A percentile compares a stretch with the other conserved stretches of the same genome.
Conservation (phyloP, 768 basidiomycete species). For the Phallus indusiatus region DNA sequence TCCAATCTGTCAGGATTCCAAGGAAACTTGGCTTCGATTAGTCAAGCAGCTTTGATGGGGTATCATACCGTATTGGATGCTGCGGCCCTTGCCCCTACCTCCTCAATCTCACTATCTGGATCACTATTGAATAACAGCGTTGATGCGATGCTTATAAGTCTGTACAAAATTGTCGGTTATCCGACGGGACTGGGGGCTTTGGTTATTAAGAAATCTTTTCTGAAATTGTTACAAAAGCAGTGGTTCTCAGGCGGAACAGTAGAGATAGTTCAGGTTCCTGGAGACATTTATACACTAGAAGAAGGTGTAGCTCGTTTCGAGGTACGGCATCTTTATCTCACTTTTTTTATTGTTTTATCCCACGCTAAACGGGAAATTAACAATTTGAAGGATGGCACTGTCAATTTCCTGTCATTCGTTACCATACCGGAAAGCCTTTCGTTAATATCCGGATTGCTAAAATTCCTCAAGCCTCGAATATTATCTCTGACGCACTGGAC, state of each 20-base stretch:
- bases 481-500: constrained; percentile 49
- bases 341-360: background rate
- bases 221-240: constrained; percentile 39
- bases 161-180: constrained; percentile 14
- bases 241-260: constrained; percentile 85
- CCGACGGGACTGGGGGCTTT: constrained; percentile 11
- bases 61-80: constrained; percentile 73
- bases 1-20: constrained; percentile 78
- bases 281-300: constrained; percentile 49
- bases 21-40: constrained; percentile 51
- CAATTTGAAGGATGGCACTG: constrained; percentile 79
- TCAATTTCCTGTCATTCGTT: constrained; percentile 69
- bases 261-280: constrained; percentile 79
- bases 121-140: background rate
- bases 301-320: constrained; percentile 61
- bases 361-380: background rate
- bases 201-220: constrained; percentile 39
- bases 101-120: constrained; percentile 52
- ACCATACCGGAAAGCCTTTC: constrained; percentile 73
- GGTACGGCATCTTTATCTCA: constrained; percentile 28
- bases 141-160: constrained; percentile 12
- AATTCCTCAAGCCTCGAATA: constrained; percentile 67
- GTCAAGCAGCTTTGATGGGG: constrained; percentile 55
- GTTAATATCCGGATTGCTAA: constrained; percentile 68
- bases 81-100: constrained; percentile 70